A percentile compares a stretch with the other conserved stretches of the same genome.
These are phyloP conservation scores for Myxozyma mucilagina DNA, from an alignment of 805 yeast species.

Conservation along the genomic window DNA sequence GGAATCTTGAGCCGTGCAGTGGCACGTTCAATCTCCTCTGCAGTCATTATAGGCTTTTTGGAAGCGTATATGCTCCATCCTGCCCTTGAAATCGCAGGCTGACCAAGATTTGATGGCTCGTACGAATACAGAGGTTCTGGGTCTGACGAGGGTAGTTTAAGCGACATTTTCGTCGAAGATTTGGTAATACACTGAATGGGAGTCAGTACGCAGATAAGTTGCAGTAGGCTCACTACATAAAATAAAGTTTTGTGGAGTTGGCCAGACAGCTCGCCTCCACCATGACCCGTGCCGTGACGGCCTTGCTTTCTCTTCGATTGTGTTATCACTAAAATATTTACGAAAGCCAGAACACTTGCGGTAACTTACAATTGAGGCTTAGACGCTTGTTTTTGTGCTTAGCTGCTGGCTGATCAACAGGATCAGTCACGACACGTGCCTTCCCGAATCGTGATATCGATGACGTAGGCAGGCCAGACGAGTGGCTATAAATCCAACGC, in stretches of 20 bases:
- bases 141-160: constrained; percentile 9
- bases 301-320: neutral
- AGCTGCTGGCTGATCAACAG: too few relatives aligned
- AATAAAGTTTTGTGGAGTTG: too few relatives aligned
- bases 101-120: neutral
- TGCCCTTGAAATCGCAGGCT: constrained; percentile 1
- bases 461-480: neutral
- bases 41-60: constrained; percentile 73
- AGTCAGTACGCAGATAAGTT: neutral
- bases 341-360: too few relatives aligned
- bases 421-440: too few relatives aligned
- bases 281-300: neutral
- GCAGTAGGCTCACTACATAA: neutral
- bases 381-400: too few relatives aligned
- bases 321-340: too few relatives aligned
- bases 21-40: constrained; percentile 69
- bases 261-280: too few relatives aligned
- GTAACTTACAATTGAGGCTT: too few relatives aligned
- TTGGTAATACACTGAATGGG: neutral
- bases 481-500: neutral
- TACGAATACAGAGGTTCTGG: constrained; percentile 6
- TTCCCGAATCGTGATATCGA: neutral
- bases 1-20: constrained; percentile 69
- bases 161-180: neutral
- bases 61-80: constrained; percentile 76